Evolutionary conservation across 768 basidiomycete genomes (phyloP), one percentile per base, ranked within the genome.

Genomic region (Trametes gibbosa): DNA sequence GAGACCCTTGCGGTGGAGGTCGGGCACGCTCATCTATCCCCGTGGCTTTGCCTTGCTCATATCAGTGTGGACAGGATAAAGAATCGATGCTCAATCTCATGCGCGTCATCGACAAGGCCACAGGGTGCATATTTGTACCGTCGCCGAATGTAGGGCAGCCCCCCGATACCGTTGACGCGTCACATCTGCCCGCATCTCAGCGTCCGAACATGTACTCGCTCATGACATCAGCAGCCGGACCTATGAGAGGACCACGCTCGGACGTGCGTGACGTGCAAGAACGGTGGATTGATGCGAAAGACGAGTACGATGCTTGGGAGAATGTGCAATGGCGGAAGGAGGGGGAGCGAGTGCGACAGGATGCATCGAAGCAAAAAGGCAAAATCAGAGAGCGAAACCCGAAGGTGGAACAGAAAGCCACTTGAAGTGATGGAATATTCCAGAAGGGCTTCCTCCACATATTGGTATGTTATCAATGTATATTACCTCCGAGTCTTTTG

Each of bases 1-100:
- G 95, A 98, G 74, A 98, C 97, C 0, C 80, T 99, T 1, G 95
- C 95, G 0, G 95, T 99, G 13, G 97, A 99, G 80, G 92, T 90
- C 63, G 53, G 81, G 66, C 14, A 25, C 3, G 12, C 9, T 32
- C 10, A 32, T 32, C 29, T 32, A 10, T 43, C 24, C 16, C 2
- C 9, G 16, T 2, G 23, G 5, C 16, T n/a, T n/a, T 12, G 35
- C 52, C 40, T 63, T 29, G 56, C 47, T 19, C 46, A 25, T 21
- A 21, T 9, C 21, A 34, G 16, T 13, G 12, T 21, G 21, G 1
- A 14, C 67, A 95, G 90, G 96, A 99, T 73, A 98, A 97, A 72
- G 76, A 84, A 52, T 97, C 94, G 5, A 99, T 99, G 96, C 75
- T 98, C 3, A 84, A 93, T 59, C 81, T 99, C 1, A 86, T 88